phyloP scores from a whole-genome alignment of 78 protist species.

The Bigelowiella natans region DNA sequence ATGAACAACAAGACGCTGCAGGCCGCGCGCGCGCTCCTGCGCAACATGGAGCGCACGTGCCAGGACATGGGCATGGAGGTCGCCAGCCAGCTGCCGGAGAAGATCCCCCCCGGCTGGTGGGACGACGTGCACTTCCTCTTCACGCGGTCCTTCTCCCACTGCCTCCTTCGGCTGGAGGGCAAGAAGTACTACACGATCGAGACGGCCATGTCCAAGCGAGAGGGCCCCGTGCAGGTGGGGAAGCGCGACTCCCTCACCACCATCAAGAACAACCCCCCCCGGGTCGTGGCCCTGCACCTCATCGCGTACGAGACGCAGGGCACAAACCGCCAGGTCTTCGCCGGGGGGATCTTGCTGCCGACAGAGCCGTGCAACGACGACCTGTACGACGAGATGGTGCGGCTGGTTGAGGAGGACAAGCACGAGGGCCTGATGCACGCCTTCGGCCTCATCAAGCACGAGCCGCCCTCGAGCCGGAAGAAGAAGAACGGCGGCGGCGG shows the following conservation, averaged over 20 bases:
- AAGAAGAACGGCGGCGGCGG: no score
- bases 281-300: not conserved
- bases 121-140: not conserved
- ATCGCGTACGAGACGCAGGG: not conserved
- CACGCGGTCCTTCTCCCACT: not conserved
- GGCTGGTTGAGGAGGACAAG: not conserved
- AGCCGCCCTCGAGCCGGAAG: no score
- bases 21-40: not conserved
- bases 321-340: not conserved
- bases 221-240: not conserved
- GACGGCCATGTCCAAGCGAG: not conserved
- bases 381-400: not conserved
- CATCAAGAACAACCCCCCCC: not conserved
- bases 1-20: not conserved
- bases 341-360: not conserved
- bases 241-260: not conserved
- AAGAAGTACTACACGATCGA: not conserved
- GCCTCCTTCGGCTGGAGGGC: not conserved
- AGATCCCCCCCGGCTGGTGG: not conserved
- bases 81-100: not conserved
- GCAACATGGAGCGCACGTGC: not conserved
- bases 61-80: not conserved
- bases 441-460: no score
- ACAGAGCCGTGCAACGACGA: not conserved
- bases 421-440: no score